Conservation (phyloP, 176 grass and related monocot genomes). For the Aegilops speltoides region DNA sequence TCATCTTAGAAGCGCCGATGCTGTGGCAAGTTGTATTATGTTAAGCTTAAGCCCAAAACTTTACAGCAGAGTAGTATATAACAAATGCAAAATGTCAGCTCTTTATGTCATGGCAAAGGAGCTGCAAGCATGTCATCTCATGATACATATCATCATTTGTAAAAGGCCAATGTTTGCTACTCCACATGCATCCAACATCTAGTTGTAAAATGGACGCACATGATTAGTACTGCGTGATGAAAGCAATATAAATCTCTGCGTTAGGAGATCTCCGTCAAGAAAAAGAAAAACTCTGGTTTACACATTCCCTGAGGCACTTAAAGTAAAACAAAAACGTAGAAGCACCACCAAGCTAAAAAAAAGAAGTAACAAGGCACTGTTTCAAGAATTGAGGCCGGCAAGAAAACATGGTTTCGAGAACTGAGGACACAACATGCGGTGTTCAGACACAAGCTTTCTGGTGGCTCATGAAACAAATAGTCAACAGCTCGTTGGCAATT, state of each 20-base stretch:
- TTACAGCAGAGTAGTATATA: neutral
- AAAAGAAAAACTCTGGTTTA: neutral
- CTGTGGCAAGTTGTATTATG: constrained; percentile 35
- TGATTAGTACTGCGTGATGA: neutral
- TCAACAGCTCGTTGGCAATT: neutral
- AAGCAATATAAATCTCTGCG: neutral
- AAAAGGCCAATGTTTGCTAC: neutral
- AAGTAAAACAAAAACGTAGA: neutral
- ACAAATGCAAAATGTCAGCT: neutral
- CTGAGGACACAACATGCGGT: too few relatives aligned
- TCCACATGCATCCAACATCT: neutral
- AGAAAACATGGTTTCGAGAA: too few relatives aligned
- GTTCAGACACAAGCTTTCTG: neutral
- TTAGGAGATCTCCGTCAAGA: neutral
- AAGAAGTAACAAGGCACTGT: neutral
- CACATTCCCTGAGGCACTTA: neutral
- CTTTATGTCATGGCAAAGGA: neutral
- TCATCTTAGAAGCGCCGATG: constrained; percentile 91
- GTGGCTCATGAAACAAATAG: neutral
- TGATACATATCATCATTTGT: neutral
- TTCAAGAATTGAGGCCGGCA: too few relatives aligned
- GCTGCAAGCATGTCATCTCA: neutral
- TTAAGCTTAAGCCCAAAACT: constrained; percentile 6
- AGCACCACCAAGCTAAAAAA: neutral
- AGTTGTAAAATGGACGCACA: neutral